Conservation (phyloP, 148 eudicot species). For the Rhododendron griersonianum region DNA sequence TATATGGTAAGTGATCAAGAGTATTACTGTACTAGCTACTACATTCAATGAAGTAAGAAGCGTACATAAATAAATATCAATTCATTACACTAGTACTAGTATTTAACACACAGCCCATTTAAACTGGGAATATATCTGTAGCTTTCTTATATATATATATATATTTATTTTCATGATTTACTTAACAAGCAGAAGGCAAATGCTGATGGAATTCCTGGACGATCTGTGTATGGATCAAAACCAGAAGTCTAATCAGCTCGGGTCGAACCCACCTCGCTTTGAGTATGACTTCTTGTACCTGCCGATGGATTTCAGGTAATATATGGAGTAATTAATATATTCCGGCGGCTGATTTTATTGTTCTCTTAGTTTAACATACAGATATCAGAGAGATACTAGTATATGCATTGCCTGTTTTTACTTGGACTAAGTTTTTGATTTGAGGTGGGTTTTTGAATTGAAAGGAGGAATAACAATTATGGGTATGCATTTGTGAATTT, state of each 20-base stretch:
- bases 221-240: slow-evolving; percentile 1
- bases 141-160: background rate
- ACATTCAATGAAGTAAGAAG: too few species aligned
- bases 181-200: slow-evolving; percentile 17
- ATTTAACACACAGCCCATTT: too few species aligned
- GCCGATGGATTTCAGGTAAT: slow-evolving; percentile 33
- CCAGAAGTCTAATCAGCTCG: background rate
- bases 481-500: slow-evolving; percentile 30
- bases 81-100: too few species aligned
- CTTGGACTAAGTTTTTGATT: too few species aligned
- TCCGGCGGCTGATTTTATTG: background rate
- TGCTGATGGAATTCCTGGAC: slow-evolving; percentile 24
- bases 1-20: too few species aligned
- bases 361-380: too few species aligned
- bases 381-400: too few species aligned
- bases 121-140: background rate
- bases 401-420: too few species aligned
- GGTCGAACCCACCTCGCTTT: background rate
- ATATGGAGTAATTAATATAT: too few species aligned
- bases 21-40: too few species aligned
- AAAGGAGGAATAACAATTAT: slow-evolving; percentile 12
- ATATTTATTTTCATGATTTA: background rate
- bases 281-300: slow-evolving; percentile 33
- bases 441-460: background rate
- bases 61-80: background rate